phyloP scores from a whole-genome alignment of 345 rosid genomes.

The Corchorus capsularis region DNA sequence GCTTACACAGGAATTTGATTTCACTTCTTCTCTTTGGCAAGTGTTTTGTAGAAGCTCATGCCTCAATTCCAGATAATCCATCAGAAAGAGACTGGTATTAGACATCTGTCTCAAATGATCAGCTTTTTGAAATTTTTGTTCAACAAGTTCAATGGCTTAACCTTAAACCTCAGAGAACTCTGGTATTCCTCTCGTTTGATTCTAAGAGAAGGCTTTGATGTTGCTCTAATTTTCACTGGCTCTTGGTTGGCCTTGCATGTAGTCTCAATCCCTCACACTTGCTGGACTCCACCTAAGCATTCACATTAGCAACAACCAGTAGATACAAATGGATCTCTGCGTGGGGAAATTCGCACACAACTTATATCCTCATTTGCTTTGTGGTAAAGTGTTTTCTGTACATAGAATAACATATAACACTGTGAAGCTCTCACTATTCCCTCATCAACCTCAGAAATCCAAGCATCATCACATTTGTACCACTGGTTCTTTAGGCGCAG shows the following conservation, averaged over 20 bases:
- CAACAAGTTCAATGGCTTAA: background rate
- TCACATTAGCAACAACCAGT: slow-evolving; percentile 54
- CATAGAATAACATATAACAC: slow-evolving; percentile 89
- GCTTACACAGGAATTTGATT: background rate
- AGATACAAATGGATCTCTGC: slow-evolving; percentile 39
- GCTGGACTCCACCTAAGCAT: background rate
- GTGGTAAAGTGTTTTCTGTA: slow-evolving; percentile 60
- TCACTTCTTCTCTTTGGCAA: slow-evolving; percentile 3
- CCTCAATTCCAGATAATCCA: background rate
- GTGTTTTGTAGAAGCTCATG: background rate
- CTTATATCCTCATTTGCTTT: slow-evolving; percentile 45
- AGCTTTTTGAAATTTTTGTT: slow-evolving; percentile 6
- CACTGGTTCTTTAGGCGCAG: slow-evolving; percentile 69
- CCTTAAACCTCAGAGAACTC: background rate
- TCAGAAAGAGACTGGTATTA: background rate
- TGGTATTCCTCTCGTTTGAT: background rate
- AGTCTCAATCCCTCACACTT: background rate
- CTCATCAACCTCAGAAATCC: slow-evolving; percentile 90
- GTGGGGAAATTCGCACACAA: slow-evolving; percentile 34
- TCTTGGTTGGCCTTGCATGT: slow-evolving; percentile 6
- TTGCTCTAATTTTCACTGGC: background rate
- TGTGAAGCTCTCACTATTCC: slow-evolving; percentile 80
- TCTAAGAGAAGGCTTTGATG: background rate
- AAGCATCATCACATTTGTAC: slow-evolving; percentile 94
- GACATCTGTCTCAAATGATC: slow-evolving; percentile 3